Percentiles rank a stretch among this genome's conserved stretches.
phyloP scores from a whole-genome alignment of 2,329 filamentous ascomycete genomes.

The Fonsecaea monophora region DNA sequence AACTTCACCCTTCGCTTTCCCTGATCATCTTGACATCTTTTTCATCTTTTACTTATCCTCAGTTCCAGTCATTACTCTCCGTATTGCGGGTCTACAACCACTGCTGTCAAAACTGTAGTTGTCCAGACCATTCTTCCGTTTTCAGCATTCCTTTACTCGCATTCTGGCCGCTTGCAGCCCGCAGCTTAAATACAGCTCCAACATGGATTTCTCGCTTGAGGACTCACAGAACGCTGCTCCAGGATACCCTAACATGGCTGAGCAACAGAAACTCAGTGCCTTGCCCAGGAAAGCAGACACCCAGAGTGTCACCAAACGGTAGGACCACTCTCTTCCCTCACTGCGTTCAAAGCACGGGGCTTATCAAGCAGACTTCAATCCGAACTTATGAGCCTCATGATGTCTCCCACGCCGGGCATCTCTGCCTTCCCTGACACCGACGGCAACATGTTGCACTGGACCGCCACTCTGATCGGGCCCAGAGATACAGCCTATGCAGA shows the following conservation, averaged over 20 bases:
- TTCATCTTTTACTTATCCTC: conserved; percentile 7
- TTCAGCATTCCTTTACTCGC: conserved; percentile 35
- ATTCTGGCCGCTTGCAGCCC: conserved; percentile 28
- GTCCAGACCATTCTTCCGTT: conserved; percentile 37
- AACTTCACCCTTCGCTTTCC: conserved; percentile 9
- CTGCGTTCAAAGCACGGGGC: conserved; percentile 12
- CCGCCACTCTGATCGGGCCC: conserved; percentile 89
- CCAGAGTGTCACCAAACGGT: conserved; percentile 81
- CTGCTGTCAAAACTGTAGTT: conserved; percentile 10
- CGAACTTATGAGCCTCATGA: conserved; percentile 98
- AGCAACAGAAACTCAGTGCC: conserved; percentile 66
- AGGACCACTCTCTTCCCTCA: conserved; percentile 37
- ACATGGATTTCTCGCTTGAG: conserved; percentile 63
- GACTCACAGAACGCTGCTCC: conserved; percentile 73
- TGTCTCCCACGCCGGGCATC: conserved; percentile 87
- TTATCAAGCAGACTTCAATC: conserved; percentile 76
- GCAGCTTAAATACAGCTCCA: conserved; percentile 26
- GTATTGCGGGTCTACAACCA: not conserved
- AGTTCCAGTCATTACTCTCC: conserved; percentile 6
- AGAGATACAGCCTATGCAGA: conserved; percentile 88
- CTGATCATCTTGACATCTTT: not conserved
- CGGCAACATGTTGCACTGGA: conserved; percentile 90
- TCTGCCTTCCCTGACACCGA: conserved; percentile 92
- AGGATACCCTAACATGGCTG: conserved; percentile 58
- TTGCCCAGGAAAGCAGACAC: conserved; percentile 67